Evolutionary conservation across 768 basidiomycete genomes (phyloP).

Genomic region (Lyophyllum semitale): DNA sequence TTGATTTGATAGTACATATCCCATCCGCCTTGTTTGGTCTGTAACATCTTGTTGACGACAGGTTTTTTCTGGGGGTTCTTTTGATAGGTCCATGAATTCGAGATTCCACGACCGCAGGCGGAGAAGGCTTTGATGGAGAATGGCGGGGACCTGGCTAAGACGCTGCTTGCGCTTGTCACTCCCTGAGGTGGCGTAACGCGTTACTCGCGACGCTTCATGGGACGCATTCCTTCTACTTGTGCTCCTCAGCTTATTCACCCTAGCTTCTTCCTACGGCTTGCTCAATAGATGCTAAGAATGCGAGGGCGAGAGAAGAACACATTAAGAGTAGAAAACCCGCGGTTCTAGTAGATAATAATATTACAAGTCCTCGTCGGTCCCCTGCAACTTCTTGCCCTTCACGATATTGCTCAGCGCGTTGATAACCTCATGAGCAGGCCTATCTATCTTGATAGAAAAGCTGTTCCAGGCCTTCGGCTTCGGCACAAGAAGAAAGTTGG

Average conservation of each 20-base stretch:
- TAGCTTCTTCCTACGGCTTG: too few relatives aligned
- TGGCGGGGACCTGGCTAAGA: constrained; percentile 52
- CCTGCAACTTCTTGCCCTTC: not conserved
- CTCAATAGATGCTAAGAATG: not conserved
- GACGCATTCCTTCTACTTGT: too few relatives aligned
- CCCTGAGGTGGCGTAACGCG: constrained; percentile 10
- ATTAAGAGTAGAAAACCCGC: not conserved
- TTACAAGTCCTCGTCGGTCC: not conserved
- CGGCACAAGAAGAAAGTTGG: not conserved
- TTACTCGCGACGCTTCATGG: not conserved
- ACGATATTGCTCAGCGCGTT: not conserved
- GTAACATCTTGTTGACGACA: not conserved
- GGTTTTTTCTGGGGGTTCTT: not conserved
- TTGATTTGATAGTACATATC: constrained; percentile 61
- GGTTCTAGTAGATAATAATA: not conserved
- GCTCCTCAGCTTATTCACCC: too few relatives aligned
- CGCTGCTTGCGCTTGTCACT: constrained; percentile 44
- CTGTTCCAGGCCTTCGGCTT: not conserved
- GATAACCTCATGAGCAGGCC: not conserved
- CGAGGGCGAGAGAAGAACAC: not conserved
- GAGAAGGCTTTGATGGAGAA: constrained; percentile 59
- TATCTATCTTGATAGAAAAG: not conserved
- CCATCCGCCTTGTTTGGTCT: not conserved
- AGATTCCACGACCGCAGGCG: constrained; percentile 57
- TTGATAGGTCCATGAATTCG: constrained; percentile 61